These are phyloP conservation scores for Leonotis leonurus DNA, from an alignment of 257 asterid genomes.

Conservation along the genomic window DNA sequence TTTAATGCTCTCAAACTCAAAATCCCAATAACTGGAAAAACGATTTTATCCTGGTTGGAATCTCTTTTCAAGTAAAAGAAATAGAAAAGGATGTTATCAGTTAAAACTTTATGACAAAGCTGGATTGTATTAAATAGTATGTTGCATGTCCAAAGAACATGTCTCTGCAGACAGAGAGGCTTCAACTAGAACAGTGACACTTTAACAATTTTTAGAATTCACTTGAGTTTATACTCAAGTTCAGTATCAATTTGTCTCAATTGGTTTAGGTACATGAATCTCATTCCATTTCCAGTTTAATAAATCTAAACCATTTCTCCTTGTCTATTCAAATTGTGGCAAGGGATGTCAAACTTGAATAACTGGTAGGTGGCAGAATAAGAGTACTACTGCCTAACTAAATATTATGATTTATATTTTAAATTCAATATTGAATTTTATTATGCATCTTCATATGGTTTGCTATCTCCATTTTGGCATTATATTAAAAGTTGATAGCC, in stretches of 20 bases:
- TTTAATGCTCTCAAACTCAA: not conserved
- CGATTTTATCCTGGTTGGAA: not conserved
- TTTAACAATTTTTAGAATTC: not conserved
- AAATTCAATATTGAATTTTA: not conserved
- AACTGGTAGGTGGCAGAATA: not conserved
- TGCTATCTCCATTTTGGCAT: constrained; percentile 1
- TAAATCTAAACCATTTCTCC: too few species aligned
- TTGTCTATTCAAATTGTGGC: not conserved
- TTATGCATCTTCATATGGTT: not conserved
- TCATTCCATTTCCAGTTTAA: not conserved
- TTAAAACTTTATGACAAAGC: too few species aligned
- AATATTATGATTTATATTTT: not conserved
- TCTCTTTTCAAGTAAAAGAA: not conserved
- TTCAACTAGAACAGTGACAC: constrained; percentile 2
- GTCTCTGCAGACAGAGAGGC: not conserved
- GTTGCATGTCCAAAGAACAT: constrained; percentile 2
- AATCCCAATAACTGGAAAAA: not conserved
- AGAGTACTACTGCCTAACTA: not conserved
- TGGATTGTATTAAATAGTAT: not conserved
- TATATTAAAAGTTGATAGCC: not conserved
- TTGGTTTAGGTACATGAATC: not conserved
- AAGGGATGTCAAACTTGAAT: not conserved
- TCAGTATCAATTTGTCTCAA: not conserved
- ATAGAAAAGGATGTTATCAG: not conserved
- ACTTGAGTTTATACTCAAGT: not conserved